Conservation (phyloP, 495 filamentous ascomycete genomes). For the Talaromyces wortmannii region DNA sequence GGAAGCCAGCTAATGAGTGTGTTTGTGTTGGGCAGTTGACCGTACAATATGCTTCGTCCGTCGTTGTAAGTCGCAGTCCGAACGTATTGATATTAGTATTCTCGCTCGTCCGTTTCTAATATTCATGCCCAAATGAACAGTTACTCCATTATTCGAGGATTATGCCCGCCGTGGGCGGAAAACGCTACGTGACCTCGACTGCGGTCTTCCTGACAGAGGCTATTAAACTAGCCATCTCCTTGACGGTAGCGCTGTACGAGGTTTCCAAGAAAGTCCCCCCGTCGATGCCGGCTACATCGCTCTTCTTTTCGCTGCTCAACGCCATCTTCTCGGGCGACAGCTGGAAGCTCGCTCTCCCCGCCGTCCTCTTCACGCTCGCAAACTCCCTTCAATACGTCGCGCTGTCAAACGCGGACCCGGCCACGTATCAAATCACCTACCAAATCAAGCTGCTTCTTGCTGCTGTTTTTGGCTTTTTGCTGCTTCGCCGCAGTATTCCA, state of each 20-base stretch:
- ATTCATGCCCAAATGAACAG: constrained; percentile 24
- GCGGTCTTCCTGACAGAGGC: constrained; percentile 93
- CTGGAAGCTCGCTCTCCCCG: constrained; percentile 93
- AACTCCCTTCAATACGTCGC: constrained; percentile 91
- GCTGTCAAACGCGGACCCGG: constrained; percentile 82
- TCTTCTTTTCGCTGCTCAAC: constrained; percentile 71
- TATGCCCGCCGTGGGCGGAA: constrained; percentile 76
- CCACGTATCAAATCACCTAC: constrained; percentile 87
- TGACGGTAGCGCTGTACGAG: constrained; percentile 84
- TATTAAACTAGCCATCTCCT: constrained; percentile 77
- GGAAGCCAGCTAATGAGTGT: neutral
- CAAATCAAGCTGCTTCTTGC: constrained; percentile 91
- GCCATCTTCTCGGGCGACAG: constrained; percentile 87
- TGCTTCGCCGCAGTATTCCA: constrained; percentile 65
- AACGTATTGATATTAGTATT: neutral
- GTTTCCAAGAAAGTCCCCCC: constrained; percentile 67
- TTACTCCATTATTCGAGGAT: constrained; percentile 89
- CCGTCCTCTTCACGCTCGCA: constrained; percentile 80
- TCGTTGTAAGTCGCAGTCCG: constrained; percentile 25
- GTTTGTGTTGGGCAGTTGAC: constrained; percentile 22
- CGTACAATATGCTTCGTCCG: constrained; percentile 31
- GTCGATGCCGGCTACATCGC: constrained; percentile 67
- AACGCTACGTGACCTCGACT: constrained; percentile 87
- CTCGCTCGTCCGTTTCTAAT: neutral
- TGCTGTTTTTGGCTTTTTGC: constrained; percentile 75